These are phyloP conservation scores for Gossypium anomalum DNA, from an alignment of 345 rosid species.

Conservation along the genomic window DNA sequence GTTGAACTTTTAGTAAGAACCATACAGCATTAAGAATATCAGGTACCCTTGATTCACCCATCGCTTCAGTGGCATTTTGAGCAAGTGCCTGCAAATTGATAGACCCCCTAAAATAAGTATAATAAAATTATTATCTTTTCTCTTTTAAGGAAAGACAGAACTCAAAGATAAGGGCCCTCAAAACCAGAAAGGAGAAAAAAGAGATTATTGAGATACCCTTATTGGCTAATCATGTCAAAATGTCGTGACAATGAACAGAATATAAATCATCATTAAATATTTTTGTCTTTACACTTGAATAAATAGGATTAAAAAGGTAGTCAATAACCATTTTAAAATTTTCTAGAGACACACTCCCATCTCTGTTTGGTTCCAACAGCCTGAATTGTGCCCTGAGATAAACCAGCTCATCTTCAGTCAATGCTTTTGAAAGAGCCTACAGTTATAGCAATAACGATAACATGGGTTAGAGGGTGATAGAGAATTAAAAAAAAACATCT, in stretches of 20 bases:
- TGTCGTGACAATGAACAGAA: neutral
- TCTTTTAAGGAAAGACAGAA: neutral
- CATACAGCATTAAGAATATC: conserved; percentile 48
- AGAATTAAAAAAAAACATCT: neutral
- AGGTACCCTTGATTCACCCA: conserved; percentile 69
- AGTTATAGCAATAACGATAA: conserved; percentile 13
- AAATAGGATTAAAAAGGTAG: conserved; percentile 12
- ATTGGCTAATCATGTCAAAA: neutral
- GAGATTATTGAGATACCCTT: neutral
- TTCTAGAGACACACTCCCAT: conserved; percentile 66
- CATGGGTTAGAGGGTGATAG: neutral
- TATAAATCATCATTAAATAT: neutral
- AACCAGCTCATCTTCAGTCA: conserved; percentile 68
- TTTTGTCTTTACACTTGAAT: conserved; percentile 2
- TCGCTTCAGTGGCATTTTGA: conserved; percentile 60
- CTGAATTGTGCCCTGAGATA: conserved; percentile 71
- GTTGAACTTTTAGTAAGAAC: neutral
- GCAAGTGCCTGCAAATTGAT: conserved; percentile 45
- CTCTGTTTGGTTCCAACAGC: conserved; percentile 59
- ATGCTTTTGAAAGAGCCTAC: conserved; percentile 75
- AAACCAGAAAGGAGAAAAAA: neutral
- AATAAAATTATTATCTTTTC: too few relatives aligned
- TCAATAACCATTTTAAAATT: conserved; percentile 65
- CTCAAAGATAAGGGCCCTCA: neutral
- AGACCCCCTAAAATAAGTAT: neutral